Evolutionary conservation across 2,329 filamentous ascomycete genomes (phyloP), one percentile per base, ranked within the genome.

Genomic region (Pyrenophora seminiperda): DNA sequence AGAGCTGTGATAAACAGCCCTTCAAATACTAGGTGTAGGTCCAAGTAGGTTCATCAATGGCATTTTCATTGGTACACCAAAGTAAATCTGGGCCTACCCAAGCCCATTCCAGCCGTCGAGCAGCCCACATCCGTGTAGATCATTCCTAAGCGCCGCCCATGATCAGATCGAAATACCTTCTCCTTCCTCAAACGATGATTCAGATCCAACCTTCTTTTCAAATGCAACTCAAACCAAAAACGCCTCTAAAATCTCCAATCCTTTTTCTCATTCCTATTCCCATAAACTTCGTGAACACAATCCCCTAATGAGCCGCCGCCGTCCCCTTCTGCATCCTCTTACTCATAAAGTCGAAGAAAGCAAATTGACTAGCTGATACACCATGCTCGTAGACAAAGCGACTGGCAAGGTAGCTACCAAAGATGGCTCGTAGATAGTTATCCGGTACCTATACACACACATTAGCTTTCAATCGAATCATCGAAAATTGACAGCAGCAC

Each of bases 341-440:
- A 65, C 76, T 79, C 77, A 80, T 80, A 63, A 97, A 99, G 73
- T 96, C 91, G 76, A 96, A 99, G 81, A 99, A 99, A 31, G 93
- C 91, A 78, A 99, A 97, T 68, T 97, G 93, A 78, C 88, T 94
- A 4, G 94, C 92, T 61, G 84, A 87, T 72, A 91, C 92, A 67
- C 94, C 94, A 72, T 93, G 94, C 73, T 96, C 86, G 75, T 99
- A 99, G 32, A 99, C 91, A 73, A 99, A 99, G 34, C 94, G 88
- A 68, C 89, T 95, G 40, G 94, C 93, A 61, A 99, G 81, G 76
- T 93, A 97, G 72, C 90, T 95, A 62, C 94, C 94, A 70, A 99
- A 99, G 72, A 99, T 97, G 59, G 92, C 88, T 60, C 91, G 85
- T 56, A 99, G 83, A 72, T 99, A 99, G 62, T 86, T 88, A 55